Percentiles rank a stretch among this genome's conserved stretches.
Evolutionary conservation across 129 eudicot species (phyloP).

Genomic region (Flaveria robusta): DNA sequence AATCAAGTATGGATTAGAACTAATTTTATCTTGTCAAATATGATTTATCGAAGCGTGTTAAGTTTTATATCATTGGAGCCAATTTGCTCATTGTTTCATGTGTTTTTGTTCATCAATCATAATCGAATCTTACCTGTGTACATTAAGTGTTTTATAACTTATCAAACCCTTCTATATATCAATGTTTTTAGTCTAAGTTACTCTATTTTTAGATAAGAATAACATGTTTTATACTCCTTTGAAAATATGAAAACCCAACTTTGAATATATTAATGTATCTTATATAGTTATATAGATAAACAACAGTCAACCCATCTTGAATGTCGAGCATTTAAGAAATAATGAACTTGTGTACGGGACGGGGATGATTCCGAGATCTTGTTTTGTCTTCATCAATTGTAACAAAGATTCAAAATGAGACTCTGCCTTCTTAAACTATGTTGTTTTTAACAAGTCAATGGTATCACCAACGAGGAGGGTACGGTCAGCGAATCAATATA

Average conservation of each 20-base stretch:
- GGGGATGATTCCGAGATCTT: conserved; percentile 9
- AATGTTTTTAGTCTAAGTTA: not conserved
- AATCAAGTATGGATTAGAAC: no score
- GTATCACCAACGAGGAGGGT: conserved; percentile 5
- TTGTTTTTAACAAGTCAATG: conserved; percentile 6
- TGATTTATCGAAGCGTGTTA: no score
- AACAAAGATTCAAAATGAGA: not conserved
- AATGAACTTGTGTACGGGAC: conserved; percentile 2
- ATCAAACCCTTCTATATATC: conserved; percentile 4
- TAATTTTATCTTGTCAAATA: no score
- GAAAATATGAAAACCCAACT: not conserved
- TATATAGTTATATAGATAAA: not conserved
- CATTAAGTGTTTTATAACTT: not conserved
- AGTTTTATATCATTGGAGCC: no score
- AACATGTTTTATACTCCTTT: no score
- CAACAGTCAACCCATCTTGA: not conserved
- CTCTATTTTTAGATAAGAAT: not conserved
- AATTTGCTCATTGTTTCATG: no score
- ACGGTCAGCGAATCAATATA: conserved; percentile 37
- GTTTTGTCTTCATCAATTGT: conserved; percentile 11
- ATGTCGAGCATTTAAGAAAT: conserved; percentile 14
- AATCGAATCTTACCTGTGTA: no score
- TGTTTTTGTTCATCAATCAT: no score
- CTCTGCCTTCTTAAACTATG: not conserved
- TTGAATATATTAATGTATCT: not conserved